Conservation (phyloP, 805 yeast genomes). For the Ogataea paraovalis region DNA sequence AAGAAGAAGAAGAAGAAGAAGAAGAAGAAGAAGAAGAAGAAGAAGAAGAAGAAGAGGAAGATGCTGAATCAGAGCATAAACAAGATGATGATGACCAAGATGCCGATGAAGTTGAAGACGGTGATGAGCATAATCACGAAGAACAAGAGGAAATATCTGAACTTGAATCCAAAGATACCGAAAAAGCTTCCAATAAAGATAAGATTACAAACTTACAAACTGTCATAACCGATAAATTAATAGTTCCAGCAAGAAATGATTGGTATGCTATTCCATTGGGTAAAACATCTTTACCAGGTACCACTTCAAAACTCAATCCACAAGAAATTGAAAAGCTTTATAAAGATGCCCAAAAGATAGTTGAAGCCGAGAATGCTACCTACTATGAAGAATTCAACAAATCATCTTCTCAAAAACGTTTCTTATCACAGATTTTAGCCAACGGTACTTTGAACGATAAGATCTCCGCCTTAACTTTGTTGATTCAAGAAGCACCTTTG, state of each 20-base stretch:
- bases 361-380: slow-evolving; percentile 65
- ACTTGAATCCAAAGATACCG: not conserved
- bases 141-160: slow-evolving; percentile 11
- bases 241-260: slow-evolving; percentile 59
- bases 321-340: slow-evolving; percentile 58
- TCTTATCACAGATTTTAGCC: slow-evolving; percentile 80
- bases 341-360: slow-evolving; percentile 60
- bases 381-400: slow-evolving; percentile 73
- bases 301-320: slow-evolving; percentile 39
- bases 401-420: slow-evolving; percentile 77
- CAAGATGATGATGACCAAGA: slow-evolving; percentile 33
- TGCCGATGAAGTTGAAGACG: slow-evolving; percentile 29
- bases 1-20: slow-evolving; percentile 24
- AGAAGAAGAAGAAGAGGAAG: slow-evolving; percentile 32
- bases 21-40: slow-evolving; percentile 26
- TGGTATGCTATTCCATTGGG: slow-evolving; percentile 69
- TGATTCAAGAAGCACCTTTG: slow-evolving; percentile 92
- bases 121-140: slow-evolving; percentile 19
- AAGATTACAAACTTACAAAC: slow-evolving; percentile 37
- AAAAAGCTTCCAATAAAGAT: slow-evolving; percentile 20
- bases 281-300: slow-evolving; percentile 9
- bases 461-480: slow-evolving; percentile 86
- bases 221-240: slow-evolving; percentile 52
- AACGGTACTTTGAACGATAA: slow-evolving; percentile 95
- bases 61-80: slow-evolving; percentile 19